A percentile compares a stretch with the other conserved stretches of the same genome.
Evolutionary conservation across 306 rosid genomes (phyloP).

Genomic region (Senna tora): DNA sequence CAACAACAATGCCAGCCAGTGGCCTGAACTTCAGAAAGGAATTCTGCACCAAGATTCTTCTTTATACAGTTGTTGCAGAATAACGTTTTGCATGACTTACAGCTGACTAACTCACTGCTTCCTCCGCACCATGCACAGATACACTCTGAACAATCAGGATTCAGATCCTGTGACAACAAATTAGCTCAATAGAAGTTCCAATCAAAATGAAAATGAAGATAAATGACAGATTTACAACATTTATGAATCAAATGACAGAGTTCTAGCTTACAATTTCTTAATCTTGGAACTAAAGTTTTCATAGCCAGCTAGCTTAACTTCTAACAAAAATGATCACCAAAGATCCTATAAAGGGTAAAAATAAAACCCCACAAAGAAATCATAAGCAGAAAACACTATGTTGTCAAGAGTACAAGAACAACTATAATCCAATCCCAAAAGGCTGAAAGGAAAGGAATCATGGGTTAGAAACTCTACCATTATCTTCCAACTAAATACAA

Average conservation of each 20-base stretch:
- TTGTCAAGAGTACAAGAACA: too few relatives aligned
- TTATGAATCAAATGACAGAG: not conserved
- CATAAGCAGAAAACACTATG: not conserved
- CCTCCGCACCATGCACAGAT: constrained; percentile 86
- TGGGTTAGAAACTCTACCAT: not conserved
- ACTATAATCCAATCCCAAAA: not conserved
- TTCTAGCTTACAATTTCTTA: not conserved
- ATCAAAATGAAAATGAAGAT: constrained; percentile 20
- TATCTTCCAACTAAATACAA: not conserved
- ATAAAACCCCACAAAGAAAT: not conserved
- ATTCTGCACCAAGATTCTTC: constrained; percentile 69
- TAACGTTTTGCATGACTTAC: constrained; percentile 65
- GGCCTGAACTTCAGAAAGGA: constrained; percentile 53
- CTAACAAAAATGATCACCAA: not conserved
- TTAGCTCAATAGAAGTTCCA: constrained; percentile 33
- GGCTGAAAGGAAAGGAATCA: not conserved
- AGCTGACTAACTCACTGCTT: constrained; percentile 57
- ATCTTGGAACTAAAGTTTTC: not conserved
- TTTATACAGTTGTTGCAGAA: constrained; percentile 70
- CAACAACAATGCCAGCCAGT: constrained; percentile 77
- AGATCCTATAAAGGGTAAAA: too few relatives aligned
- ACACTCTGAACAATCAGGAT: constrained; percentile 58
- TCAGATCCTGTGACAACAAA: constrained; percentile 64
- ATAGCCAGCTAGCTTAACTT: not conserved
- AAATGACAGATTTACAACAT: not conserved